phyloP scores from a whole-genome alignment of 2,329 filamentous ascomycete genomes.

The Pseudofabraea citricarpa region DNA sequence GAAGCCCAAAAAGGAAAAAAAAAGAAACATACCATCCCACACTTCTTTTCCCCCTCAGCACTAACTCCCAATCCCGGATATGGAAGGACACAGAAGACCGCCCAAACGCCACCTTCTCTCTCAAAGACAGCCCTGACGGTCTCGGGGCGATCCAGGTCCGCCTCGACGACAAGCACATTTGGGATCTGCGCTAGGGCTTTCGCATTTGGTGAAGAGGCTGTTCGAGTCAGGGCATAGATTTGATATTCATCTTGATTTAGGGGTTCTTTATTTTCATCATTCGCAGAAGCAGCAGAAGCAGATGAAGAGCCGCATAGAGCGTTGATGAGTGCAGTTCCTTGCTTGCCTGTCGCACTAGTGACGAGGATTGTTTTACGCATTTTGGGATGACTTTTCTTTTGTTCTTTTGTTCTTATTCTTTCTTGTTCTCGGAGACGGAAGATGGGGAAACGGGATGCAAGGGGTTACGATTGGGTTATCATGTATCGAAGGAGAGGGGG shows the following conservation, averaged over 20 bases:
- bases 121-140: slow-evolving; percentile 35
- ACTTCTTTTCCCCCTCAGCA: slow-evolving; percentile 40
- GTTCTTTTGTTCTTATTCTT: background rate
- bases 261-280: background rate
- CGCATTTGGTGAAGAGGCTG: slow-evolving; percentile 36
- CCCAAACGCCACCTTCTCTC: slow-evolving; percentile 40
- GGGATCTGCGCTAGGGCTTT: slow-evolving; percentile 35
- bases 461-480: too few relatives aligned
- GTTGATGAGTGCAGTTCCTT: slow-evolving; percentile 32
- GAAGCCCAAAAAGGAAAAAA: background rate
- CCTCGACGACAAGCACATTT: slow-evolving; percentile 45
- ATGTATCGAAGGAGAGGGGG: too few relatives aligned
- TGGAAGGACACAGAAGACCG: slow-evolving; percentile 38
- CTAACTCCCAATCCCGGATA: slow-evolving; percentile 14
- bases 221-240: slow-evolving; percentile 50
- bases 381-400: background rate
- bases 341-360: slow-evolving; percentile 36
- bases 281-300: background rate
- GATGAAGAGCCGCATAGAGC: slow-evolving; percentile 19
- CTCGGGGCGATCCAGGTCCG: slow-evolving; percentile 43
- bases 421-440: background rate
- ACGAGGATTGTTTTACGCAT: slow-evolving; percentile 26
- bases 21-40: slow-evolving; percentile 37
- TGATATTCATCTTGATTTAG: slow-evolving; percentile 17
- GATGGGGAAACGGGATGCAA: too few relatives aligned